Percentiles rank a stretch among this genome's conserved stretches.
phyloP scores from a whole-genome alignment of 805 yeast genomes.

The Lachancea quebecensis region DNA sequence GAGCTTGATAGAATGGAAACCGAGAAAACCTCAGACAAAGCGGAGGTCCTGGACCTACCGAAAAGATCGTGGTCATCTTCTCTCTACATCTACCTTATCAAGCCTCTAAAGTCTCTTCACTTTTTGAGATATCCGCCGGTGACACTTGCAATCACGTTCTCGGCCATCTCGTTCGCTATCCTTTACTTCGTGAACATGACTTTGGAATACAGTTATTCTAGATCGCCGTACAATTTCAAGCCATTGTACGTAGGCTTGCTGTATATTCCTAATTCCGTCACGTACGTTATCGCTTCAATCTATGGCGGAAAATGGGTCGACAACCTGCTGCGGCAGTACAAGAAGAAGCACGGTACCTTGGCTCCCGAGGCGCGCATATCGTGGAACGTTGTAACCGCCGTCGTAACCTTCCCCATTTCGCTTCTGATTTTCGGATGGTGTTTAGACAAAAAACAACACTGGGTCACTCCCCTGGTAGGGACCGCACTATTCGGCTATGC shows the following conservation, averaged over 20 bases:
- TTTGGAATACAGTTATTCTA: slow-evolving; percentile 53
- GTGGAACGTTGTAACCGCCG: slow-evolving; percentile 63
- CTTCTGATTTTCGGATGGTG: slow-evolving; percentile 81
- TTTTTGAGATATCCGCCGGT: slow-evolving; percentile 73
- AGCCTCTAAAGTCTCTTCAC: slow-evolving; percentile 56
- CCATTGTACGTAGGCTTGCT: slow-evolving; percentile 63
- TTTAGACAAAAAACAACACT: slow-evolving; percentile 52
- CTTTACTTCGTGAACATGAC: slow-evolving; percentile 72
- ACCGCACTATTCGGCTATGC: slow-evolving; percentile 78
- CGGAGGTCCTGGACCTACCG: background rate
- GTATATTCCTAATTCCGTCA: slow-evolving; percentile 77
- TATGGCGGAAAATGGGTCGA: slow-evolving; percentile 81
- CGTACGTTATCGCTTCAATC: slow-evolving; percentile 69
- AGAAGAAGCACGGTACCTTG: slow-evolving; percentile 53
- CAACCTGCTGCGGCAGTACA: slow-evolving; percentile 44
- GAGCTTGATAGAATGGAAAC: slow-evolving; percentile 18
- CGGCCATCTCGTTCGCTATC: slow-evolving; percentile 65
- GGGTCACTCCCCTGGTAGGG: slow-evolving; percentile 79
- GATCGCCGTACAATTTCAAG: slow-evolving; percentile 62
- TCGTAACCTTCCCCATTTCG: slow-evolving; percentile 53
- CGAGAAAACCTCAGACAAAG: background rate
- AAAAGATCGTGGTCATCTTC: slow-evolving; percentile 21
- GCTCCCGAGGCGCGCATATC: slow-evolving; percentile 77
- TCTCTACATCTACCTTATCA: slow-evolving; percentile 42
- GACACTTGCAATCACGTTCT: slow-evolving; percentile 51